phyloP scores from a whole-genome alignment of 73 alveolate species.

The Blepharisma stoltei region DNA sequence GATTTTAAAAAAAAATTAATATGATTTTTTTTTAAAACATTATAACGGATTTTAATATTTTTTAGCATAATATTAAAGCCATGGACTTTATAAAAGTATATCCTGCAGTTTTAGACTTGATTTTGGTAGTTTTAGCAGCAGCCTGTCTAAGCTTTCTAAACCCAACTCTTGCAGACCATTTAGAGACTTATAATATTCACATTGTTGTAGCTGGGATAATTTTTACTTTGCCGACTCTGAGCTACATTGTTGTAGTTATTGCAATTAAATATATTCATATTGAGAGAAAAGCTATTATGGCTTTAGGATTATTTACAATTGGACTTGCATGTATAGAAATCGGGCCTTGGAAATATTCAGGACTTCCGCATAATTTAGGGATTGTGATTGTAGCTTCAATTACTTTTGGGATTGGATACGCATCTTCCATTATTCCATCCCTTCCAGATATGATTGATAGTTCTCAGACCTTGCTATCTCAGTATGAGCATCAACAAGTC shows the following conservation, averaged over 20 bases:
- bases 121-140: not conserved
- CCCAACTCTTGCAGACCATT: not conserved
- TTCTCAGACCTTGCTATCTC: not conserved
- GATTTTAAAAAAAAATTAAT: too few species aligned
- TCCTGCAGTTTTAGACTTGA: not conserved
- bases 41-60: too few species aligned
- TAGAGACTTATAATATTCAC: not conserved
- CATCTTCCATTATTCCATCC: not conserved
- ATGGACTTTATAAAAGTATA: not conserved
- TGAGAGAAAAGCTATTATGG: not conserved
- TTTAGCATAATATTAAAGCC: not conserved
- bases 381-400: not conserved
- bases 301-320: not conserved
- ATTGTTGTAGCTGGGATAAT: not conserved
- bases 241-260: not conserved
- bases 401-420: not conserved
- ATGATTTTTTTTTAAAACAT: too few species aligned
- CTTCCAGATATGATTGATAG: not conserved
- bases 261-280: not conserved
- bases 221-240: conserved; percentile 16
- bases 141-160: not conserved
- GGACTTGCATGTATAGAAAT: not conserved
- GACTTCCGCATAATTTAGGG: not conserved
- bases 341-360: conserved; percentile 12
- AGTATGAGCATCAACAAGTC: not conserved